Evolutionary conservation across 768 basidiomycete species (phyloP).

Genomic region (Naganishia friedmannii): DNA sequence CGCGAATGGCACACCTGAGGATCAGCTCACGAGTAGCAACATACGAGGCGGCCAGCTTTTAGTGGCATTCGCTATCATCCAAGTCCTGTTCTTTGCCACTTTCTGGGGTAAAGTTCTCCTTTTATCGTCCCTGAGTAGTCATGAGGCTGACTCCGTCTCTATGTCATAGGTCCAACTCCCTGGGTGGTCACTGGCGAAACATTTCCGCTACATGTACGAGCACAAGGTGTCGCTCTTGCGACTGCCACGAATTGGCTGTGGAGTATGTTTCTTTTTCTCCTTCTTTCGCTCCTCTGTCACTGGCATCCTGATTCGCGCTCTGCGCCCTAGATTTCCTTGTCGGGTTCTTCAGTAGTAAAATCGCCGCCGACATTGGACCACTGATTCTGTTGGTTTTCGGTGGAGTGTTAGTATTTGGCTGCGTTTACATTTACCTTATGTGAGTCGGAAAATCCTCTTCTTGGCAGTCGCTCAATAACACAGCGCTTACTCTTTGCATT

Average conservation of each 20-base stretch:
- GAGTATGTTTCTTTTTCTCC: slow-evolving; percentile 31
- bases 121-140: not conserved
- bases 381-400: slow-evolving; percentile 31
- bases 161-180: slow-evolving; percentile 28
- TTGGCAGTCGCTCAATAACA: not conserved
- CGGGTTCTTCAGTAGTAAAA: slow-evolving; percentile 31
- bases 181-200: slow-evolving; percentile 56
- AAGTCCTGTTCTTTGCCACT: slow-evolving; percentile 67
- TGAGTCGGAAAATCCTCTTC: not conserved
- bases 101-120: slow-evolving; percentile 61
- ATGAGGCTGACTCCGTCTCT: slow-evolving; percentile 14
- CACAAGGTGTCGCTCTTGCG: slow-evolving; percentile 74
- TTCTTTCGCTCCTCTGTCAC: slow-evolving; percentile 55
- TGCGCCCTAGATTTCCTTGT: slow-evolving; percentile 29
- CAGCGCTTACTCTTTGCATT: not conserved
- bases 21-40: slow-evolving; percentile 55
- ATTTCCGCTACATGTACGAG: slow-evolving; percentile 74
- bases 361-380: slow-evolving; percentile 31
- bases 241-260: slow-evolving; percentile 59
- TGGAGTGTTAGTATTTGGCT: slow-evolving; percentile 26
- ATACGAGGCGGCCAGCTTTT: slow-evolving; percentile 64
- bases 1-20: slow-evolving; percentile 56
- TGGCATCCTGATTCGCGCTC: slow-evolving; percentile 26
- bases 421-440: slow-evolving; percentile 29
- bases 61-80: slow-evolving; percentile 74